Evolutionary conservation across 305 asterid genomes (phyloP), one percentile per base, ranked within the genome.

Genomic region (Fraxinus velutina): DNA sequence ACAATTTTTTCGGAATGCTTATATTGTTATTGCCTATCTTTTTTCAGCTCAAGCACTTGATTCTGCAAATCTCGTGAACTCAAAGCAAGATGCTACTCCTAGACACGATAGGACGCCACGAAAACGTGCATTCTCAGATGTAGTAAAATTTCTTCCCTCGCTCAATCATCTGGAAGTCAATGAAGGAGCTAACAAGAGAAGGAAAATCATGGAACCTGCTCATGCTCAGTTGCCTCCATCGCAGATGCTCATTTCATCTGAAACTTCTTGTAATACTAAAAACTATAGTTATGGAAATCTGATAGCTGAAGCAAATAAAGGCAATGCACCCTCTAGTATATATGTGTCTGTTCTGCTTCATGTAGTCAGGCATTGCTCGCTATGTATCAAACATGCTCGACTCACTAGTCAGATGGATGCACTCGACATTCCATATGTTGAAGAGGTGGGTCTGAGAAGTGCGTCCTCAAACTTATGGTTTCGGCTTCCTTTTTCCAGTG

Each of bases 341-440:
- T 96, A 96, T 81, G 91, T 91, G 34, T 90, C 97, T 80, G 89
- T 91, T 64, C 97, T 96, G 73, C 95, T 94, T 83, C 97, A 92
- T 88, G 96, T 94, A 71, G 92, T 96, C 62, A 93, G 97, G 84
- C 99, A 94, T 84, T 96, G 97, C 86, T 94, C 98, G 15, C 88
- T 96, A 75, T 94, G 99, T 81, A 93, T 96, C 81, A 96, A 96
- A 80, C 99, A 96, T 88, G 98, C 98, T 84, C 94, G 90, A 78
- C 87, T 96, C 88, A 94, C 98, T 64, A 94, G 98, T 85, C 99
- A 96, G 88, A 96, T 96, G 99, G 97, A 93, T 78, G 94, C 90
- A 73, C 94, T 96, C 82, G 97, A 90, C 84, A 94, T 93, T 79
- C 97, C 99, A 37, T 96, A 87, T 86, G 98, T 92, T 79, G 98